These are phyloP conservation scores for Biancaea sappan DNA, from an alignment of 306 rosid genomes.

Conservation along the genomic window DNA sequence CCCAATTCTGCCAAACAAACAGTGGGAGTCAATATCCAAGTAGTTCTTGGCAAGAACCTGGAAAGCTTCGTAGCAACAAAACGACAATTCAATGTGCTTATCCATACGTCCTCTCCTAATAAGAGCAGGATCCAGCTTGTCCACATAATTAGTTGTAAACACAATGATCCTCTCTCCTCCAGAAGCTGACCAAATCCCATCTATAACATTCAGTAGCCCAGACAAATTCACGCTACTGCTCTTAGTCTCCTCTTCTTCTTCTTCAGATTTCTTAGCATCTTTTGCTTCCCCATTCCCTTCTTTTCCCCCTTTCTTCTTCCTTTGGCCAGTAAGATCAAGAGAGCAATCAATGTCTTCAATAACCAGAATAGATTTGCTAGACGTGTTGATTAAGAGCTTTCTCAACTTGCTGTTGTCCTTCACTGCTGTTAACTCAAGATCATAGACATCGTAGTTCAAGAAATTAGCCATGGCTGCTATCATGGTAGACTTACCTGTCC, in stretches of 20 bases:
- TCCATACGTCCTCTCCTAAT: constrained; percentile 75
- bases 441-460: constrained; percentile 64
- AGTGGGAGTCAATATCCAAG: constrained; percentile 52
- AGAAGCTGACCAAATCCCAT: constrained; percentile 85
- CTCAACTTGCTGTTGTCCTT: constrained; percentile 49
- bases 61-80: constrained; percentile 63
- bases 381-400: constrained; percentile 37
- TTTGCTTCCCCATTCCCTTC: constrained; percentile 10
- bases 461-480: constrained; percentile 59
- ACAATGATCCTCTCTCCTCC: constrained; percentile 63
- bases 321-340: constrained; percentile 57
- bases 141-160: constrained; percentile 69
- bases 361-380: constrained; percentile 45
- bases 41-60: constrained; percentile 64
- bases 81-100: constrained; percentile 68
- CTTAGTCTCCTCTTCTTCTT: constrained; percentile 31
- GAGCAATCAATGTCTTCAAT: constrained; percentile 72
- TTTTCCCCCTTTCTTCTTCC: constrained; percentile 38
- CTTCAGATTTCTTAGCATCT: constrained; percentile 14
- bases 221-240: constrained; percentile 60
- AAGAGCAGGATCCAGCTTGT: constrained; percentile 66
- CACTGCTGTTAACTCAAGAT: constrained; percentile 54
- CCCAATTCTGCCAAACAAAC: constrained; percentile 38
- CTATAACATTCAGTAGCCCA: constrained; percentile 63
- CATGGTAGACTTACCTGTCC: constrained; percentile 64